phyloP scores from a whole-genome alignment of 495 filamentous ascomycete species.

The Rostrohypoxylon terebratum region DNA sequence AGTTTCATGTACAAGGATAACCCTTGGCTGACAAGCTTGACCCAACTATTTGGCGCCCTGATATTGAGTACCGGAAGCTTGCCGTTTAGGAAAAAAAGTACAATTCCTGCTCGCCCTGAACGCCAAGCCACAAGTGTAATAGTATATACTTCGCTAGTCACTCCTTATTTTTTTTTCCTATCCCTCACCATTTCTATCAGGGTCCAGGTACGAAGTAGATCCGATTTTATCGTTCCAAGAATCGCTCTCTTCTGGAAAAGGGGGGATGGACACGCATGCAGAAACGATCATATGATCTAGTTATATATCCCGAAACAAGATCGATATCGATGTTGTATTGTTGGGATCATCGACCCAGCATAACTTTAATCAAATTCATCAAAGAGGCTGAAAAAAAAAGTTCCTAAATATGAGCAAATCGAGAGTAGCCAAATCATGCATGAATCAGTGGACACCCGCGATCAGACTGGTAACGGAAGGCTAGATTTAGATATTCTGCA shows the following conservation, averaged over 20 bases:
- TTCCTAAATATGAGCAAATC: conserved; percentile 23
- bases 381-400: conserved; percentile 26
- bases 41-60: conserved; percentile 48
- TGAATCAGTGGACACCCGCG: conserved; percentile 38
- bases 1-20: conserved; percentile 43
- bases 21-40: conserved; percentile 31
- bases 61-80: conserved; percentile 46
- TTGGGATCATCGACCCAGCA: conserved; percentile 33
- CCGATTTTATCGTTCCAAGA: conserved; percentile 45
- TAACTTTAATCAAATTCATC: conserved; percentile 28
- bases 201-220: conserved; percentile 33
- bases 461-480: conserved; percentile 34
- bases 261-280: conserved; percentile 43
- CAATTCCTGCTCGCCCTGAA: conserved; percentile 34
- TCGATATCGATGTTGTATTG: conserved; percentile 32
- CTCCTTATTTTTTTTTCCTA: conserved; percentile 20
- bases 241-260: conserved; percentile 37
- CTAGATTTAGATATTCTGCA: conserved; percentile 47
- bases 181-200: conserved; percentile 6
- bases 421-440: conserved; percentile 33
- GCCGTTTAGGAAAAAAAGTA: conserved; percentile 44
- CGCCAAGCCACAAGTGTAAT: conserved; percentile 31
- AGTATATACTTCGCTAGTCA: conserved; percentile 33
- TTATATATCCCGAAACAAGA: conserved; percentile 27
- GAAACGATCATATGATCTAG: conserved; percentile 46